Evolutionary conservation across 345 rosid genomes (phyloP).

Genomic region (Aurinia saxatilis): DNA sequence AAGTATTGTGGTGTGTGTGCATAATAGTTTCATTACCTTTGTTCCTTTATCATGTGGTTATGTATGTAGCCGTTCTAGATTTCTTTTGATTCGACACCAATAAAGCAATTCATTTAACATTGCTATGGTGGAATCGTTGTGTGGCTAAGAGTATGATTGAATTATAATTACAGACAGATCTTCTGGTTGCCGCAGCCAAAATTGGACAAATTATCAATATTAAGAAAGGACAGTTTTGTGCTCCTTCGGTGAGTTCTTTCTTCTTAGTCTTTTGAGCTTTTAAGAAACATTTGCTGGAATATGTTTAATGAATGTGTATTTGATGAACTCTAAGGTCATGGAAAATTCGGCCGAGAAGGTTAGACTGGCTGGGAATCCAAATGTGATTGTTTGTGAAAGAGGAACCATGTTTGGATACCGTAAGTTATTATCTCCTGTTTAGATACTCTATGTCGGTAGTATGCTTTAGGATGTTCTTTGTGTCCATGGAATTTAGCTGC

Average conservation of each 20-base stretch:
- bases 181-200: slow-evolving; percentile 86
- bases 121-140: too few relatives aligned
- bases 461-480: neutral
- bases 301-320: neutral
- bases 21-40: too few relatives aligned
- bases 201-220: slow-evolving; percentile 85
- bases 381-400: slow-evolving; percentile 89
- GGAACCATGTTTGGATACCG: slow-evolving; percentile 96
- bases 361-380: too few relatives aligned
- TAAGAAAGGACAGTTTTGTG: slow-evolving; percentile 93
- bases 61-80: too few relatives aligned
- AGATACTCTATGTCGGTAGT: too few relatives aligned
- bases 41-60: too few relatives aligned
- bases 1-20: too few relatives aligned
- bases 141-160: too few relatives aligned
- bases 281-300: neutral
- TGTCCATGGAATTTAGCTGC: neutral
- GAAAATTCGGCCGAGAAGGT: slow-evolving; percentile 75
- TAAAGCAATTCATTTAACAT: too few relatives aligned
- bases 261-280: neutral
- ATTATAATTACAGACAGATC: slow-evolving; percentile 98
- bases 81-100: too few relatives aligned
- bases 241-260: slow-evolving; percentile 59
- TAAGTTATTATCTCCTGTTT: slow-evolving; percentile 32
- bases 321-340: slow-evolving; percentile 53